Evolutionary conservation across 305 asterid genomes (phyloP).

Genomic region (Stenogyne calaminthoides): DNA sequence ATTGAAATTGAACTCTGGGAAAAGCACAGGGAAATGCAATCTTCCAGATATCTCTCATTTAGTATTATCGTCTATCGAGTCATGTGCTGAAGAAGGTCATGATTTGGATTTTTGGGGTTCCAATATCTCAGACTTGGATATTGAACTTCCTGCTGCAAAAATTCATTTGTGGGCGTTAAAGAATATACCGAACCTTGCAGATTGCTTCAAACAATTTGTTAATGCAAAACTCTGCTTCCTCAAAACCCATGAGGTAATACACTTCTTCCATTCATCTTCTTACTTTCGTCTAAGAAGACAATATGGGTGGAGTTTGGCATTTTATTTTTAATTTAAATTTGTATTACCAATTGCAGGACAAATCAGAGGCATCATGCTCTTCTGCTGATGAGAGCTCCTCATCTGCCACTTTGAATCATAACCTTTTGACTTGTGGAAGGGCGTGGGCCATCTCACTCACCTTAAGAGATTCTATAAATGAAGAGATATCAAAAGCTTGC

Average conservation of each 20-base stretch:
- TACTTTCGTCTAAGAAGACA: neutral
- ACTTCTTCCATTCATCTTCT: neutral
- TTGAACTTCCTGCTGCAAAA: conserved; percentile 65
- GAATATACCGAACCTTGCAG: conserved; percentile 72
- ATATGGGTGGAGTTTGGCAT: conserved; percentile 14
- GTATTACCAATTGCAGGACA: conserved; percentile 49
- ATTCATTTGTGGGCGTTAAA: conserved; percentile 72
- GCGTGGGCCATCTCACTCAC: conserved; percentile 95
- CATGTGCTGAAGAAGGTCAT: conserved; percentile 50
- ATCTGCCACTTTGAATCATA: conserved; percentile 34
- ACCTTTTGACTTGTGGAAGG: conserved; percentile 73
- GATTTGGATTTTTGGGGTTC: conserved; percentile 59
- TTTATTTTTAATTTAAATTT: neutral
- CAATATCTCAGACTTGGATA: conserved; percentile 42
- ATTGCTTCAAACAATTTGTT: conserved; percentile 73
- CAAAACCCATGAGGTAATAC: conserved; percentile 48
- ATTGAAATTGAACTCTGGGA: conserved; percentile 32
- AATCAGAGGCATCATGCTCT: conserved; percentile 53
- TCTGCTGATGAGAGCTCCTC: conserved; percentile 46
- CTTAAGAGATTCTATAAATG: conserved; percentile 56
- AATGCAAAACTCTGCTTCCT: conserved; percentile 57
- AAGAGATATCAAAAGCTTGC: conserved; percentile 69
- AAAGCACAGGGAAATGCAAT: conserved; percentile 38
- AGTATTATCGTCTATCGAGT: conserved; percentile 63
- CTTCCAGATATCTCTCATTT: conserved; percentile 78